A percentile compares a stretch with the other conserved stretches of the same genome.
These are phyloP conservation scores for Backusella tuberculispora DNA, from an alignment of 192 early-diverging fungal genomes.

Conservation along the genomic window DNA sequence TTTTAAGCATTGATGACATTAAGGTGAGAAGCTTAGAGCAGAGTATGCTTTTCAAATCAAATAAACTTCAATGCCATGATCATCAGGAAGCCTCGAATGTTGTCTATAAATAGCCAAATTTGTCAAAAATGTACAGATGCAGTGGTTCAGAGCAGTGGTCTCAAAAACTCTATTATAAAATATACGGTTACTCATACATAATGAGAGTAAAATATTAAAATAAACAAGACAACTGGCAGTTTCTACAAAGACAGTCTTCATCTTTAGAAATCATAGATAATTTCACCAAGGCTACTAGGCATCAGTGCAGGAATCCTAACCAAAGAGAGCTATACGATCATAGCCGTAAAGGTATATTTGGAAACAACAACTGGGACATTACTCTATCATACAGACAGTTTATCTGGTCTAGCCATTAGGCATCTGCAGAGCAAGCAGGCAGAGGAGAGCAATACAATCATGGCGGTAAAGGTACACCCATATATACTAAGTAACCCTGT, in stretches of 20 bases:
- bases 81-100: background rate
- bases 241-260: conserved; percentile 9
- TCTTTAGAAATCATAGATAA: background rate
- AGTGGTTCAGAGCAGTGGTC: too few relatives aligned
- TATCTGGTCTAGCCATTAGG: too few relatives aligned
- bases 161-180: background rate
- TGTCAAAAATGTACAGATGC: conserved; percentile 5
- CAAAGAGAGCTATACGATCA: background rate
- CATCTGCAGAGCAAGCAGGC: too few relatives aligned
- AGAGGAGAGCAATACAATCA: conserved; percentile 2
- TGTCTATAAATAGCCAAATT: too few relatives aligned
- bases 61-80: background rate
- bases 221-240: background rate
- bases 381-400: conserved; percentile 7
- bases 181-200: background rate
- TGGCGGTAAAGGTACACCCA: background rate
- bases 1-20: background rate
- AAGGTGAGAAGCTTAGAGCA: too few relatives aligned
- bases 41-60: background rate
- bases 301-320: background rate
- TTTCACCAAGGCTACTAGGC: background rate
- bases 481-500: background rate
- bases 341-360: conserved; percentile 2
- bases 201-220: background rate
- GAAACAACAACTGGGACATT: background rate